Evolutionary conservation across 2,329 filamentous ascomycete species (phyloP).

Genomic region (Arthrobotrys pseudoclavata): DNA sequence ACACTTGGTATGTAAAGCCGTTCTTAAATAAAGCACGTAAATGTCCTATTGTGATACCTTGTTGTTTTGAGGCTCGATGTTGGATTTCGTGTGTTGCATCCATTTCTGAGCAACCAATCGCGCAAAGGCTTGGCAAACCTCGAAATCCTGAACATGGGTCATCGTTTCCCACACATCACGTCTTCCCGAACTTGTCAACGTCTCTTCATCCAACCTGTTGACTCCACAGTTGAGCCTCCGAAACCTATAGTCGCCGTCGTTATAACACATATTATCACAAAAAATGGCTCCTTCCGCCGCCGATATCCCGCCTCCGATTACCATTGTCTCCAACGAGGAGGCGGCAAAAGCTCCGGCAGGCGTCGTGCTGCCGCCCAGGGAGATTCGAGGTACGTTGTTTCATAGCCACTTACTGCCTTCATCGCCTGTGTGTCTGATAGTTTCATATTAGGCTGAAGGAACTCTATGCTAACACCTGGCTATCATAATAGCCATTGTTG

Average conservation of each 20-base stretch:
- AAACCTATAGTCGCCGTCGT: background rate
- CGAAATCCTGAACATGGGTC: slow-evolving; percentile 20
- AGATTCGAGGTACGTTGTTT: slow-evolving; percentile 75
- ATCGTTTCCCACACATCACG: slow-evolving; percentile 28
- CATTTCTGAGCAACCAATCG: background rate
- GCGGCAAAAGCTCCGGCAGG: slow-evolving; percentile 83
- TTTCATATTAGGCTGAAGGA: slow-evolving; percentile 60
- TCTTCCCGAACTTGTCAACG: slow-evolving; percentile 18
- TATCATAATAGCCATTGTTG: slow-evolving; percentile 74
- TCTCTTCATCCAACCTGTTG: background rate
- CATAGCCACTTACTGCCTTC: slow-evolving; percentile 11
- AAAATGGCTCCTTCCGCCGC: slow-evolving; percentile 49
- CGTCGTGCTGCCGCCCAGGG: slow-evolving; percentile 85
- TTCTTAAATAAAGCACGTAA: no score
- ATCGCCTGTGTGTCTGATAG: slow-evolving; percentile 53
- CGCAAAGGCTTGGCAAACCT: slow-evolving; percentile 4
- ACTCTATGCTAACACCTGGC: slow-evolving; percentile 61
- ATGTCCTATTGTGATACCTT: background rate
- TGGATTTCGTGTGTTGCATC: background rate
- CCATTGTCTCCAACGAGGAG: slow-evolving; percentile 68
- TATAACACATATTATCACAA: background rate
- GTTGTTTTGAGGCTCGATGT: background rate
- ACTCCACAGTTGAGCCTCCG: background rate
- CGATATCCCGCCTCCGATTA: slow-evolving; percentile 46
- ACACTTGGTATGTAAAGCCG: no score